phyloP scores from a whole-genome alignment of 352 stramenopile genomes.

The Aphanomyces euteiches region DNA sequence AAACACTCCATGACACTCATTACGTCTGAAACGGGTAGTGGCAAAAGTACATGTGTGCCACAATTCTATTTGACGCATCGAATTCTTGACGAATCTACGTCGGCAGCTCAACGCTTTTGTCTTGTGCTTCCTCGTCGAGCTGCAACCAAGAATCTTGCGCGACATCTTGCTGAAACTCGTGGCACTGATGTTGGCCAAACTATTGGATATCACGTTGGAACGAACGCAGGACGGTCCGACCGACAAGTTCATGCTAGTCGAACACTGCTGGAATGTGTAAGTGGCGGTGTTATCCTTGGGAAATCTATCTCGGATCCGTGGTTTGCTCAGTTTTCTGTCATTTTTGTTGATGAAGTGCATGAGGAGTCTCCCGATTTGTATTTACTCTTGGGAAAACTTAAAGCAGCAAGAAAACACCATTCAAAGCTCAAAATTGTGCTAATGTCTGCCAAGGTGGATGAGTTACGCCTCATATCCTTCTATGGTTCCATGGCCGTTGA shows the following conservation, averaged over 20 bases:
- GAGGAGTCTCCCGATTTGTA: constrained; percentile 35
- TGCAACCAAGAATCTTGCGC: neutral
- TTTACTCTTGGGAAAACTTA: constrained; percentile 35
- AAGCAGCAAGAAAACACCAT: constrained; percentile 35
- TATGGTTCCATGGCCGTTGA: constrained; percentile 51
- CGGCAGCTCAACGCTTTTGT: neutral
- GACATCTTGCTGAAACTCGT: neutral
- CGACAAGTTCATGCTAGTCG: neutral
- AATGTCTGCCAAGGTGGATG: constrained; percentile 84
- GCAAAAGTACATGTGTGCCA: neutral
- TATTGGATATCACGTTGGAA: neutral
- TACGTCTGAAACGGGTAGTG: neutral
- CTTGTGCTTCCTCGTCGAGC: neutral
- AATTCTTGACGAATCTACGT: neutral
- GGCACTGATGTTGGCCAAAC: neutral
- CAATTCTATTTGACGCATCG: constrained; percentile 1
- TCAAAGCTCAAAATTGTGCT: constrained; percentile 59
- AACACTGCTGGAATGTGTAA: constrained; percentile 1
- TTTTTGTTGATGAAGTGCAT: constrained; percentile 39
- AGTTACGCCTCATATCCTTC: constrained; percentile 65
- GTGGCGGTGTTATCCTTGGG: neutral
- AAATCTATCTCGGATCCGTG: constrained; percentile 13
- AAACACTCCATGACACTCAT: neutral
- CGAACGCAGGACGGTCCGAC: neutral
- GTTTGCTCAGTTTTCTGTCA: constrained; percentile 32